Evolutionary conservation across 179 eudicot species (phyloP).

Genomic region (Patellifolia procumbens): DNA sequence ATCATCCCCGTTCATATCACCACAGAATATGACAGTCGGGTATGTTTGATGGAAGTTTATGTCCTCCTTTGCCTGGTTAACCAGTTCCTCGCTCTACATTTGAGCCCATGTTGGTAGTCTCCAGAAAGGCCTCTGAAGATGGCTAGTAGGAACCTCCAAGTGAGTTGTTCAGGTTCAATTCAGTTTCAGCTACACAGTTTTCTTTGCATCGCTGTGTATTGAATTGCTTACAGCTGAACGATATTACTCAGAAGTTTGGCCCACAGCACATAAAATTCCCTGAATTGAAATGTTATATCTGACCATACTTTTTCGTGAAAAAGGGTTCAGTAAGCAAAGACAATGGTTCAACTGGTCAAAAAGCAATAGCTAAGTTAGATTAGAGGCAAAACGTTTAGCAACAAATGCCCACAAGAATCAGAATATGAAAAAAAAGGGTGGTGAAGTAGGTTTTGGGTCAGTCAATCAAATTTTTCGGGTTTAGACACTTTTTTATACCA

Average conservation of each 20-base stretch:
- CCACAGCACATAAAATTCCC: constrained; percentile 52
- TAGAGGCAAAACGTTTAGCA: too few species aligned
- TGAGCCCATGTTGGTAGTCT: constrained; percentile 93
- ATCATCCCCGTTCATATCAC: constrained; percentile 97
- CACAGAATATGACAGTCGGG: constrained; percentile 73
- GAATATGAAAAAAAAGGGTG: too few species aligned
- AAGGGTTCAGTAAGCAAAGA: background rate
- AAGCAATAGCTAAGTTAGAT: background rate
- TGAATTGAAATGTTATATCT: too few species aligned
- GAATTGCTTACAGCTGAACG: constrained; percentile 53
- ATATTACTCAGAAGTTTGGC: constrained; percentile 71
- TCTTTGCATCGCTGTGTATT: constrained; percentile 63
- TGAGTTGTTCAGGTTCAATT: constrained; percentile 30
- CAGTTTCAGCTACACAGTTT: constrained; percentile 59
- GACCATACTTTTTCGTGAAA: background rate
- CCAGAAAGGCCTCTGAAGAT: constrained; percentile 88
- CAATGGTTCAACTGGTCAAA: background rate
- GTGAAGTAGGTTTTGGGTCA: too few species aligned
- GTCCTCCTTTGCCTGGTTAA: constrained; percentile 71
- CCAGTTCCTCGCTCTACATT: constrained; percentile 85
- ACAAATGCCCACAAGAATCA: too few species aligned
- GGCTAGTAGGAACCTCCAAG: constrained; percentile 65
- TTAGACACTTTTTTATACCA: too few species aligned
- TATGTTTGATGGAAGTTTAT: constrained; percentile 45
- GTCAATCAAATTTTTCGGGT: too few species aligned